Base-by-base conservation (phyloP, 2,329 filamentous ascomycete genomes). In the Hortaea werneckii region DNA sequence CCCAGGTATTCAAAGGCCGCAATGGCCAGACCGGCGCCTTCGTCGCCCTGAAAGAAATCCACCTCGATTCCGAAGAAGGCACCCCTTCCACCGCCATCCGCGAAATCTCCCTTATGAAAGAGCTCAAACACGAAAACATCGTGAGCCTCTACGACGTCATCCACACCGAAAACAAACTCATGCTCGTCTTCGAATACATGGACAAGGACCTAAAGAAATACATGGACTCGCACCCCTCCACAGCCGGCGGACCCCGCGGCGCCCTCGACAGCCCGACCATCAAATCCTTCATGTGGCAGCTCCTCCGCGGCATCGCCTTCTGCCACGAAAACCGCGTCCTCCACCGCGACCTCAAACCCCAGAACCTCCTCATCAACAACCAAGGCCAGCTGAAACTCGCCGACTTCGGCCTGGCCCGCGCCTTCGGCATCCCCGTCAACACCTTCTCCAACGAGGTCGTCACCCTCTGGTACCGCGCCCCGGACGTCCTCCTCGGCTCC, bases 111-210 rank as follows among this genome's bases (percentile, higher is more conserved):
- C 77, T 98, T 47, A 96, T 98, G 92, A 98, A 98, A 70, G 92
- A 98, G 70, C 78, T 98, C 55, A 96, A 96, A 69, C 92, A 98
- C 68, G 89, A 95, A 66, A 96, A 95, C 64, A 96, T 98, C 55
- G 89, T 98, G 58, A 87, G 84, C 48, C 81, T 98, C 5, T 87
- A 96, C 76, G 92, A 98, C 75, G 92, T 98, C 46, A 96, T 98
- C 60, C 92, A 98, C 68, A 98, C 92, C 48, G 92, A 98, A 73
- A 98, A 96, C 71, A 98, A 98, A 67, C 80, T 98, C 47, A 98
- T 98, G 92, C 82, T 98, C 37, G 92, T 98, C 7, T 98, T 98
- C 58, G 92, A 98, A 67, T 95, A 83, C 68, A 95, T 98, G 90
- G 92, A 98, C 68, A 88, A 89, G 64, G 92, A 98, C 62, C 73